phyloP scores from a whole-genome alignment of 257 asterid species.

The Osmanthus fragrans region DNA sequence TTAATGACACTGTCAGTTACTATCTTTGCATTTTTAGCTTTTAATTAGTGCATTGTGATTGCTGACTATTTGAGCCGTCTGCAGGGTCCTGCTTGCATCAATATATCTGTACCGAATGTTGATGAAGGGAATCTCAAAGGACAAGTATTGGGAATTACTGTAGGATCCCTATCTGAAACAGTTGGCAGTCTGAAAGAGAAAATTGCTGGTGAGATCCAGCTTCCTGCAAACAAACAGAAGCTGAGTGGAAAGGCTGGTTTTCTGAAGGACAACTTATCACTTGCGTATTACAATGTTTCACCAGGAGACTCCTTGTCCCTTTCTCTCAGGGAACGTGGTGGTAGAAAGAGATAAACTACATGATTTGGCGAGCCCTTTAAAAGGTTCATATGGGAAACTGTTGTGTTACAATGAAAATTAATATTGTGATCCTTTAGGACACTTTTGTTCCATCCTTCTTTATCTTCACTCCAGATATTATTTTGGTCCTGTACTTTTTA shows the following conservation, averaged over 20 bases:
- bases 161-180: slow-evolving; percentile 79
- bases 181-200: slow-evolving; percentile 89
- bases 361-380: slow-evolving; percentile 19
- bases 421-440: slow-evolving; percentile 23
- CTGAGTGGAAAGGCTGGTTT: slow-evolving; percentile 98
- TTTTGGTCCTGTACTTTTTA: slow-evolving; percentile 33
- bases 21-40: background rate
- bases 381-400: slow-evolving; percentile 40
- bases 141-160: slow-evolving; percentile 69
- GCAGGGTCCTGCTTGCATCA: slow-evolving; percentile 84
- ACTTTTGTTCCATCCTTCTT: slow-evolving; percentile 6
- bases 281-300: slow-evolving; percentile 83
- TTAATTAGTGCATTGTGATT: background rate
- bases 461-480: slow-evolving; percentile 30
- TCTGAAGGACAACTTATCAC: slow-evolving; percentile 91
- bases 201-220: slow-evolving; percentile 90
- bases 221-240: slow-evolving; percentile 94
- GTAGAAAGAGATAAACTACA: slow-evolving; percentile 84
- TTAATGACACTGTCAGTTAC: background rate
- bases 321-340: slow-evolving; percentile 97
- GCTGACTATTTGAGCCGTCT: slow-evolving; percentile 25
- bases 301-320: slow-evolving; percentile 76
- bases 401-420: slow-evolving; percentile 24
- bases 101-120: slow-evolving; percentile 71
- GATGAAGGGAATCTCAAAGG: slow-evolving; percentile 95